A percentile compares a stretch with the other conserved stretches of the same genome.
Conservation (phyloP, 768 basidiomycete species). For the Chlorophyllum brunneum region DNA sequence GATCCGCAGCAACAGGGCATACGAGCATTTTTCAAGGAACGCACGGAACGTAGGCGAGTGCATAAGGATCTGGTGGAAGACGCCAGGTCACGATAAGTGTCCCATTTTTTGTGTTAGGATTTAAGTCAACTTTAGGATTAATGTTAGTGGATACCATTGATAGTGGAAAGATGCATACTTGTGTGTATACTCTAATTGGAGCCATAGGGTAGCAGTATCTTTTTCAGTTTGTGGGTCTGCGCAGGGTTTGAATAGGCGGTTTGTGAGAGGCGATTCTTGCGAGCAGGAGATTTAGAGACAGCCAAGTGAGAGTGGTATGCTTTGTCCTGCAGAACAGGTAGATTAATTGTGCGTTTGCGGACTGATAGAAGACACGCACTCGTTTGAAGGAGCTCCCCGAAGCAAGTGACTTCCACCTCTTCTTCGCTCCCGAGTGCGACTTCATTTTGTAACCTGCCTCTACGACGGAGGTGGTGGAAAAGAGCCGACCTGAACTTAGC, state of each 20-base stretch:
- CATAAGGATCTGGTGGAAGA: not conserved
- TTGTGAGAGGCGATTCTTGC: slow-evolving; percentile 62
- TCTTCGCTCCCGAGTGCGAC: slow-evolving; percentile 77
- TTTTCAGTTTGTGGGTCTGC: slow-evolving; percentile 68
- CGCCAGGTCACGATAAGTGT: not conserved
- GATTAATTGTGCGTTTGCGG: not conserved
- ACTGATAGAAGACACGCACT: slow-evolving; percentile 34
- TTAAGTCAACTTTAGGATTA: not conserved
- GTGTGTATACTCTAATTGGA: slow-evolving; percentile 20
- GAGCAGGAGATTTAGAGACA: slow-evolving; percentile 56
- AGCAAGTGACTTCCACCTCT: slow-evolving; percentile 72
- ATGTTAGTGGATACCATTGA: not conserved
- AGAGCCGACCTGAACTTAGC: slow-evolving; percentile 32
- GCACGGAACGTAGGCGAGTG: slow-evolving; percentile 1
- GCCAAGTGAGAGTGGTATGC: slow-evolving; percentile 76
- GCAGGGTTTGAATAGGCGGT: slow-evolving; percentile 63
- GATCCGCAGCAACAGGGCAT: slow-evolving; percentile 78
- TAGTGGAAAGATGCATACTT: not conserved
- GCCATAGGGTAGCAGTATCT: slow-evolving; percentile 65
- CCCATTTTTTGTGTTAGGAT: not conserved
- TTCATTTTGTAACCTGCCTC: slow-evolving; percentile 76
- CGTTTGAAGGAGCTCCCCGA: slow-evolving; percentile 69
- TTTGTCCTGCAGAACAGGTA: slow-evolving; percentile 42
- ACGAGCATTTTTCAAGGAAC: slow-evolving; percentile 61
- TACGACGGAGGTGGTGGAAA: slow-evolving; percentile 54